Percentiles rank a stretch among this genome's conserved stretches.
phyloP scores from a whole-genome alignment of 345 rosid genomes.

The Brassica cretica region DNA sequence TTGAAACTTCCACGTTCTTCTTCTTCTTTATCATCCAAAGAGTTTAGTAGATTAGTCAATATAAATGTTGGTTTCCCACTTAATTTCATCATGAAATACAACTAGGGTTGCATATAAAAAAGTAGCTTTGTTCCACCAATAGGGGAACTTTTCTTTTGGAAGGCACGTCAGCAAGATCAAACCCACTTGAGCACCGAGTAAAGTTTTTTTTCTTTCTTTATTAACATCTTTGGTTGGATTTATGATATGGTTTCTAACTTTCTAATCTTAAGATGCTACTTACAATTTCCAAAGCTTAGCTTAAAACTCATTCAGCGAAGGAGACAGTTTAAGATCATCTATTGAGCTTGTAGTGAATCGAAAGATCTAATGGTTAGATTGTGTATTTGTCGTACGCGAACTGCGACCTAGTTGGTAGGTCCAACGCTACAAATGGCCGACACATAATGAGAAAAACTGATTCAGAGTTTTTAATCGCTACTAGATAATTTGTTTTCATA shows the following conservation, averaged over 20 bases:
- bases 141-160: constrained; percentile 23
- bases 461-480: constrained; percentile 4
- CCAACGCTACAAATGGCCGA: constrained; percentile 36
- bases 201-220: background rate
- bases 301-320: background rate
- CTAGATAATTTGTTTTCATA: background rate
- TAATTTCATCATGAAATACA: constrained; percentile 19
- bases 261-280: background rate
- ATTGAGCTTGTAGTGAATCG: background rate
- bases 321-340: background rate
- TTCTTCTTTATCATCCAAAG: constrained; percentile 7
- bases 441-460: constrained; percentile 5
- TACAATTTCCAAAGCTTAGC: background rate
- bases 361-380: constrained; percentile 1
- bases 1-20: constrained; percentile 21
- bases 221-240: background rate
- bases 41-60: constrained; percentile 29
- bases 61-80: constrained; percentile 35
- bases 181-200: constrained; percentile 27
- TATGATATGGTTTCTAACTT: background rate
- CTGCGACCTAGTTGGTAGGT: constrained; percentile 6
- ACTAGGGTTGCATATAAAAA: constrained; percentile 31
- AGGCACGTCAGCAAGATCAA: constrained; percentile 19
- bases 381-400: background rate
- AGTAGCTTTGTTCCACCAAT: constrained; percentile 25